Evolutionary conservation across 1,284 basidiomycete species (phyloP), one percentile per base, ranked within the genome.

Genomic region (Dichomitus squalens): DNA sequence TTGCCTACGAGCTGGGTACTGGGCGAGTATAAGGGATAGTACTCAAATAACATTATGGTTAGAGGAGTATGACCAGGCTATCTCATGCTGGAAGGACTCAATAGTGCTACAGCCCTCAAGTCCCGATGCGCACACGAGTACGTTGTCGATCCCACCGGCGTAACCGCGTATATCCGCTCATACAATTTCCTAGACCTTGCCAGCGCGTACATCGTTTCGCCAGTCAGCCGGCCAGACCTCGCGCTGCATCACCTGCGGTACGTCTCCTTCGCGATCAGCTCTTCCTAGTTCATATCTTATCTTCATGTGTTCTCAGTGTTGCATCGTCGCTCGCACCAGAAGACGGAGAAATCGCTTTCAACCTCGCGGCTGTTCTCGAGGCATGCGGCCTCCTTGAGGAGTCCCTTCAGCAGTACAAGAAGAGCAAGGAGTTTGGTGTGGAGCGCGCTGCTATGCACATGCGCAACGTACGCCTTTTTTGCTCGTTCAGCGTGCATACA

Each of bases 321-420:
- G 95, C 95, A 25, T 83, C 90, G 35, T 87, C 88, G 34, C 84
- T 97, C 61, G 84, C 91, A 44, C 95, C 95, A 35, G 90, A 95
- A 70, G 95, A 97, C 78, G 87, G 93, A 67, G 95, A 98, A 75
- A 95, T 96, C 70, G 90, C 93, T 31, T 97, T 95, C 81, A 97
- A 96, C 76, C 83, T 96, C 53, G 95, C 91, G 27, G 93, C 92
- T 23, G 92, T 95, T 65, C 80, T 95, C 54, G 93, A 95, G 84
- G 93, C 93, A 52, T 87, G 93, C 90, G 66, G 67, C 85, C 48
- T 81, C 54, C 79, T 95, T 27, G 92, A 93, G 69, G 90, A 92
- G 71, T 88, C 93, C 36, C 78, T 95, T 57, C 79, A 80, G 65
- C 83, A 92, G 69, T 95, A 95, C 76, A 87, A 90, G 72, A 83